phyloP scores from a whole-genome alignment of 2,329 filamentous ascomycete species.

The Rutstroemia sydowiana region DNA sequence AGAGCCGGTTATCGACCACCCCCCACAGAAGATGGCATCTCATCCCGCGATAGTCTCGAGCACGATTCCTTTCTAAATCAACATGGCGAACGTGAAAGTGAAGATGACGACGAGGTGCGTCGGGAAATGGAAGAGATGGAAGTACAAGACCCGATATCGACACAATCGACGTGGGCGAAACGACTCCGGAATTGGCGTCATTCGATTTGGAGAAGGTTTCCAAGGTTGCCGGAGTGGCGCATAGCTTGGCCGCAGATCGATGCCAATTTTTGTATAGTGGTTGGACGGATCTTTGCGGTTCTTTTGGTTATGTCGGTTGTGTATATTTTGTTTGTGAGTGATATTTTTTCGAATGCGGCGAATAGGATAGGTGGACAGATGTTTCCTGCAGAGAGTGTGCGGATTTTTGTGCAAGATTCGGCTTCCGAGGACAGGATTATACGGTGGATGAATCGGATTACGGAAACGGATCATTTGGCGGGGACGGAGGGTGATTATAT shows the following conservation, averaged over 20 bases:
- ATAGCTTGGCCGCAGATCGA: conserved; percentile 26
- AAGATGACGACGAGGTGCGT: conserved; percentile 58
- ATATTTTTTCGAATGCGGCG: conserved; percentile 65
- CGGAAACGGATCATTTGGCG: conserved; percentile 80
- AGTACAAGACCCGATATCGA: conserved; percentile 60
- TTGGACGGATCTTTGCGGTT: conserved; percentile 68
- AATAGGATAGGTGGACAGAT: conserved; percentile 58
- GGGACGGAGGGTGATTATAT: conserved; percentile 91
- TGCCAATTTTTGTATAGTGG: conserved; percentile 46
- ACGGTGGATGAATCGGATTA: conserved; percentile 69
- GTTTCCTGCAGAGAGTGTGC: conserved; percentile 78
- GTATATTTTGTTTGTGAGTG: conserved; percentile 79
- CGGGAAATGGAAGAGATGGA: conserved; percentile 87
- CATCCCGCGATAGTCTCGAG: conserved; percentile 22
- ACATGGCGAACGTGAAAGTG: conserved; percentile 37
- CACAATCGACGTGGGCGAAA: conserved; percentile 30
- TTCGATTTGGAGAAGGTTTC: conserved; percentile 27
- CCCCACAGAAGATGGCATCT: conserved; percentile 69
- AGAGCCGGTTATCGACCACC: conserved; percentile 65
- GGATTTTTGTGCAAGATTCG: conserved; percentile 64
- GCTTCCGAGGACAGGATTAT: conserved; percentile 64
- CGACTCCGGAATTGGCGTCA: conserved; percentile 30
- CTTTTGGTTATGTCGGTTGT: conserved; percentile 69
- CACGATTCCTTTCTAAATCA: conserved; percentile 41
- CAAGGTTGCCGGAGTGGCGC: conserved; percentile 28